These are phyloP conservation scores for Arthroderma uncinatum DNA, from an alignment of 2,329 filamentous ascomycete species.

Conservation along the genomic window DNA sequence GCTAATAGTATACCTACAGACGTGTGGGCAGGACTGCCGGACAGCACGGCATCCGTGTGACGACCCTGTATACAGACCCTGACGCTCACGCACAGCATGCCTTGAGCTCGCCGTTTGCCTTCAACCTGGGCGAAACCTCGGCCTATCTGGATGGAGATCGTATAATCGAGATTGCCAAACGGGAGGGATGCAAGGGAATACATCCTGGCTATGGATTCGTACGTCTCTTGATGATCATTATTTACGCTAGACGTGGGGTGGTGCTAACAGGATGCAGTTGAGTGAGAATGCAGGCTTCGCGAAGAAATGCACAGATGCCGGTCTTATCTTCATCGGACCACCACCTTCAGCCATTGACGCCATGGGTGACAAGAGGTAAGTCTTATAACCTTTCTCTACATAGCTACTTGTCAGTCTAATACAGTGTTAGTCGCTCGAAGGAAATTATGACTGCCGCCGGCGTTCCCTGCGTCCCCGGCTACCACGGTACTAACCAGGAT, in stretches of 20 bases:
- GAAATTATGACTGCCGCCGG: conserved; percentile 95
- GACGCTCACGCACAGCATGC: conserved; percentile 84
- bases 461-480: conserved; percentile 91
- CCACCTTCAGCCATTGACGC: conserved; percentile 62
- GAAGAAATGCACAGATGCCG: conserved; percentile 74
- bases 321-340: conserved; percentile 88
- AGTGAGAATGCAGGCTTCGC: conserved; percentile 92
- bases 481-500: conserved; percentile 78
- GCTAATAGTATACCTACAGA: conserved; percentile 22
- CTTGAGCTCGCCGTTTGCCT: conserved; percentile 66
- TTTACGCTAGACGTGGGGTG: not conserved
- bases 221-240: conserved; percentile 17
- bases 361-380: conserved; percentile 84
- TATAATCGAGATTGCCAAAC: conserved; percentile 79
- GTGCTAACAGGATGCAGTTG: conserved; percentile 34
- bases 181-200: conserved; percentile 76
- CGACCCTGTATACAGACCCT: conserved; percentile 88
- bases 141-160: conserved; percentile 89
- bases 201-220: conserved; percentile 91
- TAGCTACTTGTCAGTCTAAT: not conserved
- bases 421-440: conserved; percentile 55
- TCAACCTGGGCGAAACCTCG: conserved; percentile 65
- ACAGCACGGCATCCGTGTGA: conserved; percentile 80
- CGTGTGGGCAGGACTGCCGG: conserved; percentile 82
- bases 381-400: not conserved